Evolutionary conservation across 2,329 filamentous ascomycete species (phyloP).

Genomic region (Aspergillus ibericus): DNA sequence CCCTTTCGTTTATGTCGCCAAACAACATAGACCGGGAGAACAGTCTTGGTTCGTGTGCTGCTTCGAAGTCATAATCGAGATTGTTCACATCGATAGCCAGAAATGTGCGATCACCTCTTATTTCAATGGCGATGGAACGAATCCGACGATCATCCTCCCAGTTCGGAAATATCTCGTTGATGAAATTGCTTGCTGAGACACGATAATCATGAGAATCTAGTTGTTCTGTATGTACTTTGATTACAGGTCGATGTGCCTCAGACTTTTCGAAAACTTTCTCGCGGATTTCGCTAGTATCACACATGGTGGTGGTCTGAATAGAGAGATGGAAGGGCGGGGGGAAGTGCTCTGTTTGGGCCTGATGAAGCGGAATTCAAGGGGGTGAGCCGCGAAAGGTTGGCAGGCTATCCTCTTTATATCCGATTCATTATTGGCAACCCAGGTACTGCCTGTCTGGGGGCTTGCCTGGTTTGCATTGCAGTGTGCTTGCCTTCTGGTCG

Average conservation of each 20-base stretch:
- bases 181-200: slow-evolving; percentile 2
- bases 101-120: slow-evolving; percentile 1
- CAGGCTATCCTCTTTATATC: background rate
- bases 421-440: background rate
- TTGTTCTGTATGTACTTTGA: slow-evolving; percentile 5
- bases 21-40: too few relatives aligned
- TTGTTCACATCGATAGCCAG: too few relatives aligned
- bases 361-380: background rate
- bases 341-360: background rate
- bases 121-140: slow-evolving; percentile 2
- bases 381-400: too few relatives aligned
- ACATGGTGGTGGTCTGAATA: background rate
- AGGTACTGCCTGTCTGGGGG: background rate
- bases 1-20: too few relatives aligned
- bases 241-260: slow-evolving; percentile 3
- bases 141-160: slow-evolving; percentile 2
- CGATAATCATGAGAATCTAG: slow-evolving; percentile 4
- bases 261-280: slow-evolving; percentile 1
- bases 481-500: too few relatives aligned
- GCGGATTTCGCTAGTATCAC: background rate
- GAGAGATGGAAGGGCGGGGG: background rate
- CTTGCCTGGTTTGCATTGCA: background rate
- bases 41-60: too few relatives aligned
- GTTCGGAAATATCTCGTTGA: slow-evolving; percentile 1
- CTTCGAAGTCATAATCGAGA: too few relatives aligned